These are phyloP conservation scores for Lablab purpureus DNA, from an alignment of 306 rosid species.

Conservation along the genomic window DNA sequence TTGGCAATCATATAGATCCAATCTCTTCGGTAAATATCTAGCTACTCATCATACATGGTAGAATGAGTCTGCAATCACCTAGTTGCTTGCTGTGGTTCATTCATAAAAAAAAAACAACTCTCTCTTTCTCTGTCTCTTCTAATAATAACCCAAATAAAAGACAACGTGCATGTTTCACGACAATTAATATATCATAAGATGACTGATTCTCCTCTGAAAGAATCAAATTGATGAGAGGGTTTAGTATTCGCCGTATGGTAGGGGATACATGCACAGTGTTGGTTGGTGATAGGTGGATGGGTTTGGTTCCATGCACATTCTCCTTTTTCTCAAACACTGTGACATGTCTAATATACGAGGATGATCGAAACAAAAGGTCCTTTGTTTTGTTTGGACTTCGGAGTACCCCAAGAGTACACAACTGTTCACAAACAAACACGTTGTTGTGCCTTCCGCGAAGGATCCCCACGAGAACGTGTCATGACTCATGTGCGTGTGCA, in stretches of 20 bases:
- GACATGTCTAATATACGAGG: neutral
- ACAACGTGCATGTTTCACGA: slow-evolving; percentile 12
- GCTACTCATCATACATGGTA: neutral
- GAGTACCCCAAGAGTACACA: neutral
- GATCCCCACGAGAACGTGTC: slow-evolving; percentile 27
- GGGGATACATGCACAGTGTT: slow-evolving; percentile 39
- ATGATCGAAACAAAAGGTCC: neutral
- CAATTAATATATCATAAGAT: neutral
- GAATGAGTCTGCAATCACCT: neutral
- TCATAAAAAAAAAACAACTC: too few species aligned
- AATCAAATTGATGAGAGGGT: slow-evolving; percentile 19
- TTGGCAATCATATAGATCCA: neutral
- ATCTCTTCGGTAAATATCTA: neutral
- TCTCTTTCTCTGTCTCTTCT: too few species aligned
- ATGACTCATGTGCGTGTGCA: neutral
- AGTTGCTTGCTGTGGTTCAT: slow-evolving; percentile 8
- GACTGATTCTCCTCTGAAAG: slow-evolving; percentile 26
- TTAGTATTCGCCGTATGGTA: slow-evolving; percentile 25
- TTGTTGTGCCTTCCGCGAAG: slow-evolving; percentile 35
- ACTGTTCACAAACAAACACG: neutral
- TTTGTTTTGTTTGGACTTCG: neutral
- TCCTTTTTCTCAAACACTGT: neutral
- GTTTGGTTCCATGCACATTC: slow-evolving; percentile 43
- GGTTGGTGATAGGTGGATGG: slow-evolving; percentile 38
- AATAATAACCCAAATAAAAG: neutral